phyloP scores from a whole-genome alignment of 2,329 filamentous ascomycete genomes.

The Plenodomus lindquistii region DNA sequence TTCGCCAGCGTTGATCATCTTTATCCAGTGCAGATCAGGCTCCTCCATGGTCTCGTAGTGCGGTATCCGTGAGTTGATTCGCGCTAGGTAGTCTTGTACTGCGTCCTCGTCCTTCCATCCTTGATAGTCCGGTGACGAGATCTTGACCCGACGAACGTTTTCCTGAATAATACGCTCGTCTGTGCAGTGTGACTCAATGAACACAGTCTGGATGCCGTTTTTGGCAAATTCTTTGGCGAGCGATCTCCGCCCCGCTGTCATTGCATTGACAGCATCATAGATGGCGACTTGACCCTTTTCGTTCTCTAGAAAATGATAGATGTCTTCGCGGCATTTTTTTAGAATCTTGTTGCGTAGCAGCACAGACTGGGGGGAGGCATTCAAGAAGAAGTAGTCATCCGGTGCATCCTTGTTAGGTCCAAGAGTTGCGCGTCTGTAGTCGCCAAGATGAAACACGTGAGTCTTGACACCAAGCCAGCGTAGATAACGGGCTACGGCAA shows the following conservation, averaged over 20 bases:
- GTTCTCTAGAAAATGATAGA: constrained; percentile 93
- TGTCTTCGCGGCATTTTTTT: constrained; percentile 95
- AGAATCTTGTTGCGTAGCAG: constrained; percentile 94
- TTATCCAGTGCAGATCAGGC: constrained; percentile 92
- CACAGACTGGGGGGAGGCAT: constrained; percentile 90
- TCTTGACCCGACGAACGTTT: constrained; percentile 96
- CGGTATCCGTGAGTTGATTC: constrained; percentile 90
- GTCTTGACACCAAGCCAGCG: constrained; percentile 98
- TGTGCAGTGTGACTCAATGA: constrained; percentile 94
- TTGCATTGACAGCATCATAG: constrained; percentile 96
- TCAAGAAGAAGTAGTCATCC: constrained; percentile 96
- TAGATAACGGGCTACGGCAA: constrained; percentile 91
- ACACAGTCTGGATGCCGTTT: constrained; percentile 92
- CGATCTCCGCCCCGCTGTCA: constrained; percentile 77
- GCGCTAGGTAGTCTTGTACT: constrained; percentile 84
- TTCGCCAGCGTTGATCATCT: constrained; percentile 98
- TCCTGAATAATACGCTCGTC: constrained; percentile 93
- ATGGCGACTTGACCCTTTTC: constrained; percentile 98
- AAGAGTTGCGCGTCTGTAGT: constrained; percentile 91
- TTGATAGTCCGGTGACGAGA: constrained; percentile 94
- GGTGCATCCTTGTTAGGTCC: constrained; percentile 83
- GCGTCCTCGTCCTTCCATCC: constrained; percentile 92
- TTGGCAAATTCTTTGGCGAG: constrained; percentile 97
- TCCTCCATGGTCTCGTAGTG: constrained; percentile 98
- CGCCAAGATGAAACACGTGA: constrained; percentile 93